phyloP scores from a whole-genome alignment of 306 rosid genomes.

The Malus domestica region DNA sequence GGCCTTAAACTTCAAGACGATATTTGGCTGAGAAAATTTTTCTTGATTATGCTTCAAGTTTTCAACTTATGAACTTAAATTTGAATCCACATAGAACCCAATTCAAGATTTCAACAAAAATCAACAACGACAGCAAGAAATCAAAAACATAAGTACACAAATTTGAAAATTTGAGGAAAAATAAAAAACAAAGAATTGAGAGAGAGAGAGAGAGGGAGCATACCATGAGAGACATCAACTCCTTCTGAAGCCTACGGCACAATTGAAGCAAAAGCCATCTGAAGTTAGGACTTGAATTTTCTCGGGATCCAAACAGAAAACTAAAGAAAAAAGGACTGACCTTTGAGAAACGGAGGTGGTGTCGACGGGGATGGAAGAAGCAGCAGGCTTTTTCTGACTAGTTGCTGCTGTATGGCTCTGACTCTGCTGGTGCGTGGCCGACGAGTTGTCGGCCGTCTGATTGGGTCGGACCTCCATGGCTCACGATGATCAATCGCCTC shows the following conservation, averaged over 20 bases:
- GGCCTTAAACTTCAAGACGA: not conserved
- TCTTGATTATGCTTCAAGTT: not conserved
- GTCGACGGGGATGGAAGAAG: conserved; percentile 54
- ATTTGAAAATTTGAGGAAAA: not conserved
- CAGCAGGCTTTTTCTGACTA: conserved; percentile 36
- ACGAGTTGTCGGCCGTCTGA: conserved; percentile 49
- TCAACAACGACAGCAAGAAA: not conserved
- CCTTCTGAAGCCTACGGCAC: conserved; percentile 79
- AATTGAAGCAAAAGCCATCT: conserved; percentile 12
- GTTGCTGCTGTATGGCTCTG: conserved; percentile 25
- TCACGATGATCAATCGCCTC: conserved; percentile 15
- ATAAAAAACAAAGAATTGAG: conserved; percentile 1
- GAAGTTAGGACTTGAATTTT: not conserved
- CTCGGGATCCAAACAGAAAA: conserved; percentile 18
- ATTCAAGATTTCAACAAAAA: not conserved
- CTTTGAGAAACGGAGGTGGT: conserved; percentile 72
- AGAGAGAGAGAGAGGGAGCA: conserved; percentile 7
- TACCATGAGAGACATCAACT: conserved; percentile 98
- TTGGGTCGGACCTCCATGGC: conserved; percentile 72
- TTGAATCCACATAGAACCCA: not conserved
- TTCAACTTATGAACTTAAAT: not conserved
- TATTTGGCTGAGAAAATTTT: not conserved
- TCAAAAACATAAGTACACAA: not conserved
- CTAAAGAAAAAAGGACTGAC: conserved; percentile 16
- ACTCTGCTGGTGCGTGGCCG: conserved; percentile 37